phyloP scores from a whole-genome alignment of 2,329 filamentous ascomycete species.

The Fusarium torulosum region DNA sequence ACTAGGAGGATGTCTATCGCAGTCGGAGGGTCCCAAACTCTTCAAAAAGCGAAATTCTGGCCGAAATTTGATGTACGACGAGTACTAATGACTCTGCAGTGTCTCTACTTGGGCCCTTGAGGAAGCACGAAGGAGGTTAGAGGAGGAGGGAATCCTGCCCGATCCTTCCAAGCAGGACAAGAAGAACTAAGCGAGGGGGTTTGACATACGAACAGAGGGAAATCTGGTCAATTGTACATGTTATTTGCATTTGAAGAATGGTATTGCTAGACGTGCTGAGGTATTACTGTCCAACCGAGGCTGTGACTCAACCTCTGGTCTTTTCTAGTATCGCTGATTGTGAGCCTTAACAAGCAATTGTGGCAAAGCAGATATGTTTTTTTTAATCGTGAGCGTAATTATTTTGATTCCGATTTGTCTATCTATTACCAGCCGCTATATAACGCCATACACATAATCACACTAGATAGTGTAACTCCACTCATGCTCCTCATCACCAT shows the following conservation, averaged over 20 bases:
- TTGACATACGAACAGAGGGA: constrained; percentile 27
- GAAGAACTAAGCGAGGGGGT: constrained; percentile 56
- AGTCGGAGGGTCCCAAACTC: background rate
- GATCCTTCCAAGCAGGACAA: constrained; percentile 76
- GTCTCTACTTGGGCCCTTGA: constrained; percentile 99
- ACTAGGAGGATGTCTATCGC: constrained; percentile 1
- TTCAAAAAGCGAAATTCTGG: background rate
- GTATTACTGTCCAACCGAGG: constrained; percentile 29
- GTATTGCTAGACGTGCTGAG: constrained; percentile 49
- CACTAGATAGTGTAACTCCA: constrained; percentile 77
- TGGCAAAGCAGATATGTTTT: constrained; percentile 24
- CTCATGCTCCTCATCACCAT: constrained; percentile 89
- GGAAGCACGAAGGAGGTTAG: constrained; percentile 93
- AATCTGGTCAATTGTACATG: constrained; percentile 40
- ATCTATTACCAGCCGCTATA: constrained; percentile 35
- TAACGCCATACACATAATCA: constrained; percentile 32
- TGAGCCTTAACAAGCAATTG: constrained; percentile 33
- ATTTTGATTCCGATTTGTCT: constrained; percentile 30
- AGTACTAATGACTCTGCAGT: constrained; percentile 63
- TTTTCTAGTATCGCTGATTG: constrained; percentile 26
- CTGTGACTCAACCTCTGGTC: constrained; percentile 20
- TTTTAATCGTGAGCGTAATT: constrained; percentile 28
- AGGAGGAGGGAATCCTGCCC: constrained; percentile 92
- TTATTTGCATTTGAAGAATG: constrained; percentile 41
- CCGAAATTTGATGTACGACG: constrained; percentile 21